A percentile compares a stretch with the other conserved stretches of the same genome.
Evolutionary conservation across 2,329 filamentous ascomycete genomes (phyloP).

Genomic region (Juglanconis juglandina): DNA sequence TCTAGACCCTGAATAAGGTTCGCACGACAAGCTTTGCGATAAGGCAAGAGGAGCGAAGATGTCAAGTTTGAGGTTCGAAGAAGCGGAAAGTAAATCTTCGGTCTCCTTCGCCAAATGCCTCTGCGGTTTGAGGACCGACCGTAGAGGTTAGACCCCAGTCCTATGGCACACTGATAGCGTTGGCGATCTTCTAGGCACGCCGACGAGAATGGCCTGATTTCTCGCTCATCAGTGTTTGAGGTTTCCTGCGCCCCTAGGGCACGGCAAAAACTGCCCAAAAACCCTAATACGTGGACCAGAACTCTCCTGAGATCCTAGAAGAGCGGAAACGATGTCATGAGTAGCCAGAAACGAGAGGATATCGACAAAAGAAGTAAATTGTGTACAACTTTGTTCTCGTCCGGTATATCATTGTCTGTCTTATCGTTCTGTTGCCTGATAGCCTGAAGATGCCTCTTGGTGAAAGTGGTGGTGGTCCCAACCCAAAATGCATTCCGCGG

Average conservation of each 20-base stretch:
- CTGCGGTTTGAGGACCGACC: neutral
- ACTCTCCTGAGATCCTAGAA: neutral
- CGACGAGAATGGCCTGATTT: constrained; percentile 21
- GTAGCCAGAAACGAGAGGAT: no score
- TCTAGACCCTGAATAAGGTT: neutral
- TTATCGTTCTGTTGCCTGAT: neutral
- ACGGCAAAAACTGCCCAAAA: neutral
- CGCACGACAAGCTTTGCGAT: neutral
- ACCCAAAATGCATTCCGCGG: neutral
- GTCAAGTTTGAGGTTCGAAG: no score
- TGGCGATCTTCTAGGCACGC: constrained; percentile 9
- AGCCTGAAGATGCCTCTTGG: neutral
- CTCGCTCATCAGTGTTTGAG: constrained; percentile 22
- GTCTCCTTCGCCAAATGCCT: no score
- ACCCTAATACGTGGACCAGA: neutral
- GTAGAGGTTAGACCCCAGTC: neutral
- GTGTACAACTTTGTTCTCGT: no score
- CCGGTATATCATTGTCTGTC: neutral
- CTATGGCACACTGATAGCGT: neutral
- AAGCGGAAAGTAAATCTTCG: neutral
- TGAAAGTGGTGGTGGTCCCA: neutral
- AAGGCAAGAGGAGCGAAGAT: no score
- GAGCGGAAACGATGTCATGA: neutral
- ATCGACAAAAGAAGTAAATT: no score
- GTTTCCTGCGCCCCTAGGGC: neutral